Evolutionary conservation across 345 rosid species (phyloP).

Genomic region (Atalantia buxifolia): DNA sequence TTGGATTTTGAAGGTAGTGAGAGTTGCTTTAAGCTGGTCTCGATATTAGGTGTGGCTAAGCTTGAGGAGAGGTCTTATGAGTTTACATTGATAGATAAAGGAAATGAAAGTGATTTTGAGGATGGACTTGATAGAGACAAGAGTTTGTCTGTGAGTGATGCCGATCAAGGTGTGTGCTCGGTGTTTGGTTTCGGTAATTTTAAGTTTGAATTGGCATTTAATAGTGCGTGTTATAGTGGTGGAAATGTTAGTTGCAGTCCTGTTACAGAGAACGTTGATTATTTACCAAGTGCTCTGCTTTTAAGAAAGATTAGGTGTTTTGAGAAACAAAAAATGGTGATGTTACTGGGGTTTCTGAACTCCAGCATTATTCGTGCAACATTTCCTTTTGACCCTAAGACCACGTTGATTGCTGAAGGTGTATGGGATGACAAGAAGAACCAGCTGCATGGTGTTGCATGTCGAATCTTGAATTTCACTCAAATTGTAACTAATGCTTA

Average conservation of each 20-base stretch:
- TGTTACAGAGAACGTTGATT: constrained; percentile 22
- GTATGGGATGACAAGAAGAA: constrained; percentile 65
- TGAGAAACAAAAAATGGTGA: constrained; percentile 34
- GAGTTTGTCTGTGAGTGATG: constrained; percentile 28
- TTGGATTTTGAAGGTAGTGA: constrained; percentile 23
- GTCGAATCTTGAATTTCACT: constrained; percentile 52
- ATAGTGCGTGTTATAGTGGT: constrained; percentile 46
- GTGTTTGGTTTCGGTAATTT: constrained; percentile 26
- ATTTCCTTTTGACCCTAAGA: constrained; percentile 55
- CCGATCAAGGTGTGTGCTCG: constrained; percentile 39
- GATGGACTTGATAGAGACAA: constrained; percentile 26
- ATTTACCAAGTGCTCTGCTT: constrained; percentile 39
- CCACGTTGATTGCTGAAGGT: constrained; percentile 71
- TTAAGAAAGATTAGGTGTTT: constrained; percentile 40
- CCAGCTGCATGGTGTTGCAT: constrained; percentile 58
- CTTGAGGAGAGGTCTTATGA: constrained; percentile 38
- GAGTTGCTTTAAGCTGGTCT: constrained; percentile 49
- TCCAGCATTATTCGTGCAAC: constrained; percentile 5
- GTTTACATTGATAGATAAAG: constrained; percentile 44
- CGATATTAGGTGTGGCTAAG: constrained; percentile 50
- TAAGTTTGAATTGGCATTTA: constrained; percentile 43
- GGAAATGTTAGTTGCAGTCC: constrained; percentile 40
- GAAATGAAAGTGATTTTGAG: constrained; percentile 25
- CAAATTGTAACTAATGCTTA: constrained; percentile 41
- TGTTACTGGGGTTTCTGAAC: constrained; percentile 47